Conservation (phyloP, 306 rosid species). For the Elaeagnus macrophylla region DNA sequence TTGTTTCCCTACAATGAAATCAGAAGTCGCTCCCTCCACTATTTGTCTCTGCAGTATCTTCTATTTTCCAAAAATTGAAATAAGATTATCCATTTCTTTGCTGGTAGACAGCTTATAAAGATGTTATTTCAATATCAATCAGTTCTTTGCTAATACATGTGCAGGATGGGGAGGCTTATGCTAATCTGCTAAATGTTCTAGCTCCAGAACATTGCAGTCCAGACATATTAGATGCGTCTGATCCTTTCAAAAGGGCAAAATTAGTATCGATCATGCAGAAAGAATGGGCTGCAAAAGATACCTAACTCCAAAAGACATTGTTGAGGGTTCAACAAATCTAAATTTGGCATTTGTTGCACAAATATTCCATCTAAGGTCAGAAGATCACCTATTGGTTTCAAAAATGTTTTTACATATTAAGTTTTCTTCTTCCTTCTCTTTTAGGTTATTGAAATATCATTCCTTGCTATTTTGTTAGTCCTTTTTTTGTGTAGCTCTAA, state of each 20-base stretch:
- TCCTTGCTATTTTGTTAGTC: background rate
- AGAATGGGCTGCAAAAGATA: slow-evolving; percentile 89
- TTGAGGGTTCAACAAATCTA: slow-evolving; percentile 75
- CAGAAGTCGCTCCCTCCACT: background rate
- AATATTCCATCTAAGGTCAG: slow-evolving; percentile 79
- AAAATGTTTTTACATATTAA: background rate
- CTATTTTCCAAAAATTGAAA: no score
- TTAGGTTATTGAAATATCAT: background rate
- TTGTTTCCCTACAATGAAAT: no score
- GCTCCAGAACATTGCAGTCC: slow-evolving; percentile 86
- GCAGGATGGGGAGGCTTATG: slow-evolving; percentile 93
- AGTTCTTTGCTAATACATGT: slow-evolving; percentile 3
- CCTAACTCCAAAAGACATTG: slow-evolving; percentile 65
- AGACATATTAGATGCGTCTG: slow-evolving; percentile 64
- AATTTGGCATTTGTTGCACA: slow-evolving; percentile 95
- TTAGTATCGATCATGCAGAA: slow-evolving; percentile 95
- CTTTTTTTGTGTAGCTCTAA: no score
- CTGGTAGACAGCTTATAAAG: slow-evolving; percentile 1
- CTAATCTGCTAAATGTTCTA: slow-evolving; percentile 87
- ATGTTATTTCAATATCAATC: background rate
- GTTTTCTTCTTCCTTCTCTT: background rate
- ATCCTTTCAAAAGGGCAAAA: slow-evolving; percentile 57
- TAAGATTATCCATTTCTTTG: no score
- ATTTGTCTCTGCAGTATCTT: background rate
- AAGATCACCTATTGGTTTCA: background rate